Conservation (phyloP, 2,329 filamentous ascomycete genomes). For the Orbilia javanica region DNA sequence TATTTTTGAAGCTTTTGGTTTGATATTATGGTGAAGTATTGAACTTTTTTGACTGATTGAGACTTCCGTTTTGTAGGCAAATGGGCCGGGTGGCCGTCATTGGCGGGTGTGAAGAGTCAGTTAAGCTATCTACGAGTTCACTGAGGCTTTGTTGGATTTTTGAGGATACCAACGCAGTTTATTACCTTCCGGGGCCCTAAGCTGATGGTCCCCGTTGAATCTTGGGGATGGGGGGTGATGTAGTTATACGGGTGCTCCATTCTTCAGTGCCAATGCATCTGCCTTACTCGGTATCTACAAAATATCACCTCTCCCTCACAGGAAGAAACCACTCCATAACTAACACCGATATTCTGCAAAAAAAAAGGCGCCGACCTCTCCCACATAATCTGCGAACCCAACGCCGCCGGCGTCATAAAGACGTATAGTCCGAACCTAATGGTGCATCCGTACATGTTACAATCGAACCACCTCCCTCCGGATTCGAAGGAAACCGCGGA, state of each 20-base stretch:
- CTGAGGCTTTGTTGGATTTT: constrained; percentile 1
- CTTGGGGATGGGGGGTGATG: neutral
- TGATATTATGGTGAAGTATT: neutral
- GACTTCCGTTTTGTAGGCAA: too few relatives aligned
- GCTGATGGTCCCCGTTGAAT: too few relatives aligned
- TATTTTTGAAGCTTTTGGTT: too few relatives aligned
- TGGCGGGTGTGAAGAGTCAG: constrained; percentile 85
- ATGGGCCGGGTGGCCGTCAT: constrained; percentile 92
- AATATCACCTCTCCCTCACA: too few relatives aligned
- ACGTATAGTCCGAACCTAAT: constrained; percentile 98
- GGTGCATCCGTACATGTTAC: constrained; percentile 96
- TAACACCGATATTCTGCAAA: too few relatives aligned
- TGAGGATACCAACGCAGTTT: constrained; percentile 13
- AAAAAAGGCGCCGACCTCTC: constrained; percentile 71
- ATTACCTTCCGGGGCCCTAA: too few relatives aligned
- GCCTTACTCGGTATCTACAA: constrained; percentile 79
- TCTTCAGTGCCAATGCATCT: constrained; percentile 97
- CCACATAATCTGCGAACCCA: constrained; percentile 95
- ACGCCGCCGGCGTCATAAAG: constrained; percentile 88
- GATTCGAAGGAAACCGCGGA: constrained; percentile 72
- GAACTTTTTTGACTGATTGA: constrained; percentile 15
- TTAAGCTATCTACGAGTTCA: constrained; percentile 11
- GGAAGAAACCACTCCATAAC: neutral
- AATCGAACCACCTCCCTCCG: constrained; percentile 70
- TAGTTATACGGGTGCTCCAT: constrained; percentile 92